phyloP scores from a whole-genome alignment of 345 rosid genomes.

The Boechera divaricarpa region DNA sequence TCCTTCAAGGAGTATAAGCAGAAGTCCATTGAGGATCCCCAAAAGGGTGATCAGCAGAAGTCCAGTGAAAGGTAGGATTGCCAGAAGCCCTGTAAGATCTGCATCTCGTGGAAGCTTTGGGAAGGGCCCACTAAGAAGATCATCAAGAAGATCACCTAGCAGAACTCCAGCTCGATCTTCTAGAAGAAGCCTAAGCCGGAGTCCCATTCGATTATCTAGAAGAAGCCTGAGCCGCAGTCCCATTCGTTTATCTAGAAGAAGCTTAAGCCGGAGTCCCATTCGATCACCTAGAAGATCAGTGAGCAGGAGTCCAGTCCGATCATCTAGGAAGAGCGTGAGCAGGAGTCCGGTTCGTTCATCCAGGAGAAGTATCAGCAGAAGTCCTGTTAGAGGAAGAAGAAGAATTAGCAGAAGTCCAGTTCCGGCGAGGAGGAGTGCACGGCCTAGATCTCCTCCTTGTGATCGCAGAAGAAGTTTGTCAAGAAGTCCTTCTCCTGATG shows the following conservation, averaged over 20 bases:
- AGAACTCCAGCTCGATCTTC: constrained; percentile 53
- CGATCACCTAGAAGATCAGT: constrained; percentile 47
- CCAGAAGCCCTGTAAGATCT: constrained; percentile 54
- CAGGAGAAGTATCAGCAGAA: constrained; percentile 63
- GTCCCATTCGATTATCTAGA: constrained; percentile 51
- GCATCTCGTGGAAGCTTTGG: constrained; percentile 41
- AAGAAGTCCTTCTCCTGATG: constrained; percentile 81
- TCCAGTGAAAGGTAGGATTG: constrained; percentile 52
- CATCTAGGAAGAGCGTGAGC: constrained; percentile 47
- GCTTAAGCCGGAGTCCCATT: constrained; percentile 57
- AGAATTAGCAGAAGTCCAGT: constrained; percentile 68
- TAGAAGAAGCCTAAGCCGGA: constrained; percentile 55
- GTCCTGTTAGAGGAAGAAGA: constrained; percentile 64
- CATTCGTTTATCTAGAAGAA: constrained; percentile 48
- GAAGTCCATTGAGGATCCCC: constrained; percentile 58
- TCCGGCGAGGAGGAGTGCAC: constrained; percentile 57
- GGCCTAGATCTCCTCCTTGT: constrained; percentile 66
- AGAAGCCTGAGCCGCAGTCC: constrained; percentile 54
- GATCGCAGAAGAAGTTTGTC: constrained; percentile 75
- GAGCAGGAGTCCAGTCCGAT: constrained; percentile 53
- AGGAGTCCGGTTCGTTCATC: constrained; percentile 51
- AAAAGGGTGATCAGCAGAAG: constrained; percentile 55
- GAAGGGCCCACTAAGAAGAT: constrained; percentile 44
- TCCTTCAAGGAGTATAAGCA: constrained; percentile 50
- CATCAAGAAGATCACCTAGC: constrained; percentile 42